Percentiles rank a stretch among this genome's conserved stretches.
Conservation (phyloP, 225 moss, liverwort and hornwort species). For the Polytrichum commune region DNA sequence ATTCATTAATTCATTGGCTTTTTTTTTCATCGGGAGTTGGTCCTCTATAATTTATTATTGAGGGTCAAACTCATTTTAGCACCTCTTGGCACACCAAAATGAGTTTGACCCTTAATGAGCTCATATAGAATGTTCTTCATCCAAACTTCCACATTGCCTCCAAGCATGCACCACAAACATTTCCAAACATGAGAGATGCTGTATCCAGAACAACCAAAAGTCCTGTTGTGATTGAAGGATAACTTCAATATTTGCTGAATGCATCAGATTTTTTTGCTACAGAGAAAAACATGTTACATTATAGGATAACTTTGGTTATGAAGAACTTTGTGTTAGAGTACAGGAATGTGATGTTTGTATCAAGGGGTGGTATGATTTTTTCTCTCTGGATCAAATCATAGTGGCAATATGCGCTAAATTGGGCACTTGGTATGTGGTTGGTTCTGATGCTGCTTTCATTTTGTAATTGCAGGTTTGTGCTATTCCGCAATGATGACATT, state of each 20-base stretch:
- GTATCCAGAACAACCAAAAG: no score
- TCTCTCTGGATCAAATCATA: not conserved
- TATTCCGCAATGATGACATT: constrained; percentile 38
- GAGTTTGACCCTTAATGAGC: no score
- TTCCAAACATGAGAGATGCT: no score
- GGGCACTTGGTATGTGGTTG: not conserved
- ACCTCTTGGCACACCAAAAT: no score
- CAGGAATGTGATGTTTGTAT: not conserved
- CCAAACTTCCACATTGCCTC: no score
- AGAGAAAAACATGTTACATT: not conserved
- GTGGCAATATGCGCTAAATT: not conserved
- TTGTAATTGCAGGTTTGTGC: constrained; percentile 27
- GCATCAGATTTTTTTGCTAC: not conserved
- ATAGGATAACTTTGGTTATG: not conserved
- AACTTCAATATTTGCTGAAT: not conserved
- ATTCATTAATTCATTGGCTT: not conserved
- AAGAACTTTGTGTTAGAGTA: not conserved
- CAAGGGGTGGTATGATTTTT: not conserved
- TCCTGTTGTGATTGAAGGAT: no score
- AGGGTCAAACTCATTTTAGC: no score
- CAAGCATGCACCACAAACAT: no score
- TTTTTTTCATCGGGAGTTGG: not conserved
- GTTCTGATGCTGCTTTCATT: not conserved
- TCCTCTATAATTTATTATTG: no score
- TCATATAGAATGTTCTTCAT: no score